Evolutionary conservation across 352 stramenopile genomes (phyloP), one percentile per base, ranked within the genome.

Genomic region (Pythium brachiatum): DNA sequence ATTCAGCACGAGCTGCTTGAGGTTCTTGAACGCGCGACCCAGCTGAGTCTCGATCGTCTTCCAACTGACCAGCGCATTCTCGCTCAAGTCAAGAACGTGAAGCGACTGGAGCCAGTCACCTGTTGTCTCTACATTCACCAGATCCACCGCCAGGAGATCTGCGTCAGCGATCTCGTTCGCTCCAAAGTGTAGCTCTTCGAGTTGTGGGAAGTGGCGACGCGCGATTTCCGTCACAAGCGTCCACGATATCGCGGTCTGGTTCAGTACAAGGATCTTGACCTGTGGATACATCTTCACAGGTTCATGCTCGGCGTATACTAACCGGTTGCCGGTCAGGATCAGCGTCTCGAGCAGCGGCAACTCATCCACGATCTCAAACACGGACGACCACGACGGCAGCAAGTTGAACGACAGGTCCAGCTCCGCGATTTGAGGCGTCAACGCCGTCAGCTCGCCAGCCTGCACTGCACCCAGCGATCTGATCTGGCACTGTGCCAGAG

Each of bases 381-480:
- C 53, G 23, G 66, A 56, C 32, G 23, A 59, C 87, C 85, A 96
- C 38, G 69, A 79, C 8, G 44, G 36, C 20, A 96, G 72, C 16
- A 96, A 57, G 50, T 96, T 96, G 64, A 73, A 74, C 26, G 80
- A 84, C 8, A 96, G 63, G 57, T 96, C 79, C 21, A 96, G 57
- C 61, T 92, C 87, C 13, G 68, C 74, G 44, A 96, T 73, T 20
- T 73, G 76, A 0, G 87, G 85, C 8, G 75, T 72, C 41, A 91
- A 57, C 11, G 31, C 41, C 0, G 7, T 25, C 11, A 94, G 58
- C n/a, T 79, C 62, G 5, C 68, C 74, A 12, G 46, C 25, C 4
- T 20, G 29, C 3, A 46, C 16, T 18, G 64, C 44, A 2, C 76
- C 79, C 4, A 91, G 62, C 23, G 64, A 53, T 7, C 61, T 43